These are phyloP conservation scores for Lathyrus tuberosus DNA, from an alignment of 306 rosid genomes.

Conservation along the genomic window DNA sequence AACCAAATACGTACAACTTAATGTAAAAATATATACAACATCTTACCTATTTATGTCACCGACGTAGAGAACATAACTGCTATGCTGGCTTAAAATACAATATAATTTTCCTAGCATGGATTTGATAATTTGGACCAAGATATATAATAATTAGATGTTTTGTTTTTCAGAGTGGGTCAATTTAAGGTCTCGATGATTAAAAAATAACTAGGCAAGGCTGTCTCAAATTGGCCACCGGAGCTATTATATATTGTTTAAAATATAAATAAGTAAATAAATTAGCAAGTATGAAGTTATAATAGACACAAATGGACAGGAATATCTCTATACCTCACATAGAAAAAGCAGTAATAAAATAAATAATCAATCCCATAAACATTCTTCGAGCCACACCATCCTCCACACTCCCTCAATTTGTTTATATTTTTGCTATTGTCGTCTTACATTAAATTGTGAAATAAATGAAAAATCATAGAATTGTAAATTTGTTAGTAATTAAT, in stretches of 20 bases:
- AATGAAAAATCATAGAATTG: too few species aligned
- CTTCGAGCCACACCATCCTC: slow-evolving; percentile 63
- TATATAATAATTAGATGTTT: slow-evolving; percentile 23
- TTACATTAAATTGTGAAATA: too few species aligned
- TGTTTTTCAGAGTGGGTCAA: slow-evolving; percentile 40
- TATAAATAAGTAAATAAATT: not conserved
- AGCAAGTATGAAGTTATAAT: slow-evolving; percentile 24
- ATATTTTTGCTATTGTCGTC: too few species aligned
- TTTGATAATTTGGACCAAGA: slow-evolving; percentile 30
- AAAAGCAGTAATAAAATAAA: slow-evolving; percentile 19
- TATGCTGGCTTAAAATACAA: slow-evolving; percentile 24
- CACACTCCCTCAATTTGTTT: slow-evolving; percentile 17
- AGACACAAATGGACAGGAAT: slow-evolving; percentile 34
- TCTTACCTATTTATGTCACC: slow-evolving; percentile 41
- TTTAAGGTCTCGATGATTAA: slow-evolving; percentile 65
- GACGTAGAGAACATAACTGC: slow-evolving; percentile 51
- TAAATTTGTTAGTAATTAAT: not conserved
- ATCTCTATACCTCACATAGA: not conserved
- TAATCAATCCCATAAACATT: slow-evolving; percentile 43
- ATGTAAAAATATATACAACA: too few species aligned
- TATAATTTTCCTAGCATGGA: slow-evolving; percentile 16
- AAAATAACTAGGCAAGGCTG: slow-evolving; percentile 35
- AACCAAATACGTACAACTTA: too few species aligned
- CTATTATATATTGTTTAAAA: not conserved
- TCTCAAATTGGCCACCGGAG: slow-evolving; percentile 33